Conservation (phyloP, 1,139 yeast genomes). For the Pichia sp. region DNA sequence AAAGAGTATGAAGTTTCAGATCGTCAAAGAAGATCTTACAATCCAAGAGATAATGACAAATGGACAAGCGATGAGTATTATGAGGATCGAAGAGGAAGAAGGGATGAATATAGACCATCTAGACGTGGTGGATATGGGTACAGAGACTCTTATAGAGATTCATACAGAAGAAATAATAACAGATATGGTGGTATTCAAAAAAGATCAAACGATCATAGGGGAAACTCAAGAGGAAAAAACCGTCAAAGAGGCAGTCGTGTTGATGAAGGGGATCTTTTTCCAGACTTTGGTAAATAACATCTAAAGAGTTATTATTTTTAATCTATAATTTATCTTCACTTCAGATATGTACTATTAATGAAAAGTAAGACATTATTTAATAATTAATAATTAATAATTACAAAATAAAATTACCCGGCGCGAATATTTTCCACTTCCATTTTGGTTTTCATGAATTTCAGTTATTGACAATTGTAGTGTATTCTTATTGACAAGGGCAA, state of each 20-base stretch:
- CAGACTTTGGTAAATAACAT: not conserved
- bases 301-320: too few relatives aligned
- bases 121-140: slow-evolving; percentile 4
- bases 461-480: not conserved
- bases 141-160: slow-evolving; percentile 2
- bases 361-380: not conserved
- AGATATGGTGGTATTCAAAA: not conserved
- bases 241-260: not conserved
- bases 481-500: not conserved
- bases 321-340: too few relatives aligned
- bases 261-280: not conserved
- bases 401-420: not conserved
- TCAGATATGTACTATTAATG: too few relatives aligned
- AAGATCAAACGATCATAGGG: too few relatives aligned
- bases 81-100: not conserved
- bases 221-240: not conserved
- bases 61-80: slow-evolving; percentile 13
- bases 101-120: not conserved
- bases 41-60: not conserved
- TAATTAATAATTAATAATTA: not conserved
- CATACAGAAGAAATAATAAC: not conserved
- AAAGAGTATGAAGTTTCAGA: not conserved
- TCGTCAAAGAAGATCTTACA: not conserved
- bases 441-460: not conserved
- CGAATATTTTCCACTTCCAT: not conserved